These are phyloP conservation scores for Kodamaea fungicola DNA, from an alignment of 1,139 yeast genomes.

Conservation along the genomic window DNA sequence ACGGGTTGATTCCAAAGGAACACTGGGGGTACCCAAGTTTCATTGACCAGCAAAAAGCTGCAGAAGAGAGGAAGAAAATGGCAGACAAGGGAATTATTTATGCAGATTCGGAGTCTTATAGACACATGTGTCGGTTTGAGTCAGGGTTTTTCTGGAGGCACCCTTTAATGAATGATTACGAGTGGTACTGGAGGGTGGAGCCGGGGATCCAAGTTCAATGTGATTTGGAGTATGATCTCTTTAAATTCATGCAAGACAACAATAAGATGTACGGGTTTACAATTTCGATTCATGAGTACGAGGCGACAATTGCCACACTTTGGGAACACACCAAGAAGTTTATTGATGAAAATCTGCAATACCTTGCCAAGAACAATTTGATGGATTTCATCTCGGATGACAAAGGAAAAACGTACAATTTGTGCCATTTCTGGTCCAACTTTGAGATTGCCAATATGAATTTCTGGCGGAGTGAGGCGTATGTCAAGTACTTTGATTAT, in stretches of 20 bases:
- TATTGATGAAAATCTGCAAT: constrained; percentile 41
- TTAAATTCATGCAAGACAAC: constrained; percentile 57
- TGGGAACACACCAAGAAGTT: constrained; percentile 56
- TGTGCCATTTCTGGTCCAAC: constrained; percentile 92
- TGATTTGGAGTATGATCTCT: constrained; percentile 63
- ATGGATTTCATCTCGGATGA: constrained; percentile 55
- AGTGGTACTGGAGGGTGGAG: constrained; percentile 91
- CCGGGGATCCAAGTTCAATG: constrained; percentile 62
- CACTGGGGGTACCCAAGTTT: constrained; percentile 76
- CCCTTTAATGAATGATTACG: constrained; percentile 59
- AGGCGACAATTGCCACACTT: constrained; percentile 54
- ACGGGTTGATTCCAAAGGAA: constrained; percentile 57
- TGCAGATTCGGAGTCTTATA: constrained; percentile 61
- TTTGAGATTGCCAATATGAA: constrained; percentile 80
- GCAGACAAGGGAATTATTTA: constrained; percentile 50
- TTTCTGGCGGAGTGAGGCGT: constrained; percentile 70
- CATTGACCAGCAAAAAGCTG: constrained; percentile 59
- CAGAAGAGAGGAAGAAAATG: constrained; percentile 45
- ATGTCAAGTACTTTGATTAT: constrained; percentile 63
- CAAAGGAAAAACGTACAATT: constrained; percentile 63
- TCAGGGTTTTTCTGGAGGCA: constrained; percentile 78
- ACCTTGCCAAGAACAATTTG: constrained; percentile 45
- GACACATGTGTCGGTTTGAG: constrained; percentile 79
- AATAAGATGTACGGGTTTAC: constrained; percentile 64
- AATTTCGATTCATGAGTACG: constrained; percentile 60